Base-by-base conservation (phyloP, 2,329 filamentous ascomycete genomes). In the Monosporascus sp. region DNA sequence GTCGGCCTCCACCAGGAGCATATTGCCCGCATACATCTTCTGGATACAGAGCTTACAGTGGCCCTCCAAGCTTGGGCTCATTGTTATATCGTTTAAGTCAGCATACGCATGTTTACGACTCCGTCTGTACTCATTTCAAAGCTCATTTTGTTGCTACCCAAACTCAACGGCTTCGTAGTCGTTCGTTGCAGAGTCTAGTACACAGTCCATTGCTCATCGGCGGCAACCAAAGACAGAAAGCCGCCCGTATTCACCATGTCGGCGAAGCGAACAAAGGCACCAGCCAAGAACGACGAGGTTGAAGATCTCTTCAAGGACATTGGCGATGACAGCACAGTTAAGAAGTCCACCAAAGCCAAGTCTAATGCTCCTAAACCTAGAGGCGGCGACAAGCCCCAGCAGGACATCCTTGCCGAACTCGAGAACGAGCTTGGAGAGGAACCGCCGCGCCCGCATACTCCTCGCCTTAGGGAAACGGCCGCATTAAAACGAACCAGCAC, bases 361-460 rank as follows among this genome's bases (percentile, higher is more conserved):
- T 77, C 79, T 51, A 72, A 78, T 52, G 70, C 75, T 51, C 71
- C 76, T 60, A 80, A 80, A 67, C 65, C 73, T 50, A 67, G 67
- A 53, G 62, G 62, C 27, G 17, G 24, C 22, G 66, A 62, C 37
- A 66, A 74, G 59, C 61, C 65, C 62, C 80, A 86, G 63, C 81
- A 89, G 62, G 91, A 96, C 68, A 84, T 93, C 54, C 81, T 97
- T 39, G 91, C 91, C 57, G 92, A 97, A 63, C 82, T 97, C 56
- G 90, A 95, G 69, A 86, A 86, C 62, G 72, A 82, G 67, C 82
- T 96, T 44, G 89, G 83, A 51, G 85, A 89, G 69, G 78, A 86
- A 65, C 81, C 89, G 57, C 85, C 85, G 58, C 85, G 92, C 48
- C 89, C 93, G 17, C 87, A 89, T 64, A 97, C 93, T 1, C 94